phyloP scores from a whole-genome alignment of 2,329 filamentous ascomycete genomes.

The Karstenula rhodostoma region DNA sequence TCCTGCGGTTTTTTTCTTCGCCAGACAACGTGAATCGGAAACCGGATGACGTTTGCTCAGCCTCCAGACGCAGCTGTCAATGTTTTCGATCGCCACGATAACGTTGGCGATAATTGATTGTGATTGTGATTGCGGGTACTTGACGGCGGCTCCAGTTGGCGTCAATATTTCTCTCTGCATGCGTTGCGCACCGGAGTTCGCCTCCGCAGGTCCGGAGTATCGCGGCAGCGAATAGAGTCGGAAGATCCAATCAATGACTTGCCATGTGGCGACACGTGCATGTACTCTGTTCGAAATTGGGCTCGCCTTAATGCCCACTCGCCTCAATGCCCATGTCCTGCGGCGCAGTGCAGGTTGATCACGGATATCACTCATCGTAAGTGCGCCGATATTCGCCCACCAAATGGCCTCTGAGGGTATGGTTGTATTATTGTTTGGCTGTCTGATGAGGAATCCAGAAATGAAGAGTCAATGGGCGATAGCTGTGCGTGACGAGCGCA shows the following conservation, averaged over 20 bases:
- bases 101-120: background rate
- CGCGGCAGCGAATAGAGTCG: background rate
- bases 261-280: background rate
- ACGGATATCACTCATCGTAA: conserved; percentile 1
- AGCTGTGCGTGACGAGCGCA: background rate
- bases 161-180: background rate
- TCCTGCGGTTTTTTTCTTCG: background rate
- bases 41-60: background rate
- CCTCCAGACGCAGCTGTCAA: background rate
- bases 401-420: background rate
- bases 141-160: background rate
- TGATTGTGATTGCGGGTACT: background rate
- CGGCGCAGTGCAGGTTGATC: conserved; percentile 9
- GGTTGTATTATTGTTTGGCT: conserved; percentile 4
- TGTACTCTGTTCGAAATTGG: background rate
- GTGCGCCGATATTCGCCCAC: conserved; percentile 7
- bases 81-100: background rate
- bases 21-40: background rate
- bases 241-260: background rate
- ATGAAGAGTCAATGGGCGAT: background rate
- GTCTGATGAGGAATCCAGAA: background rate
- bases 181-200: background rate
- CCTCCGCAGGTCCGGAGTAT: background rate
- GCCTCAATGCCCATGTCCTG: background rate
- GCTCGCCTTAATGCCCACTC: background rate